phyloP scores from a whole-genome alignment of 371 early-diverging fungal species.

The Lichtheimia ramosa region DNA sequence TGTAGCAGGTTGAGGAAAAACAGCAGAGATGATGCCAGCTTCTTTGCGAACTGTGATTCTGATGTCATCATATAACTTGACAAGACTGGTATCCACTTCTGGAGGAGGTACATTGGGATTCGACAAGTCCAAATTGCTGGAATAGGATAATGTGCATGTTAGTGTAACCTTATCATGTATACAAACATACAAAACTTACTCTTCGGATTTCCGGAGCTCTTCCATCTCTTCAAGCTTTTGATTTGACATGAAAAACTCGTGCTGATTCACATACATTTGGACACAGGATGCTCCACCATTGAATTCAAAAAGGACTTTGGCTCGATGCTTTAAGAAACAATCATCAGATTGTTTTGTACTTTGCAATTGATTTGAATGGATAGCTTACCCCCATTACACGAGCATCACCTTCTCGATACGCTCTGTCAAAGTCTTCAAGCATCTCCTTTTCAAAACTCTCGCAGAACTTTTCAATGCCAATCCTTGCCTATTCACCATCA shows the following conservation, averaged over 20 bases:
- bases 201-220: constrained; percentile 37
- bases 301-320: constrained; percentile 86
- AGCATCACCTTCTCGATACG: constrained; percentile 71
- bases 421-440: constrained; percentile 84
- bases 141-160: not conserved
- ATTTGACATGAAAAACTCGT: constrained; percentile 90
- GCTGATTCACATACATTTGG: constrained; percentile 94
- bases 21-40: constrained; percentile 84
- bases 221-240: constrained; percentile 68
- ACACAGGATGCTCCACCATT: constrained; percentile 95
- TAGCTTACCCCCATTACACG: constrained; percentile 63
- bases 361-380: not conserved
- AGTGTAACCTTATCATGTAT: not conserved
- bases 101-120: constrained; percentile 59
- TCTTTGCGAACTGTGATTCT: constrained; percentile 79
- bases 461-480: constrained; percentile 87
- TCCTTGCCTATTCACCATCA: constrained; percentile 52
- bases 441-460: constrained; percentile 90
- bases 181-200: constrained; percentile 27
- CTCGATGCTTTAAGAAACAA: constrained; percentile 62
- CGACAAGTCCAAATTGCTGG: constrained; percentile 35
- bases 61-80: constrained; percentile 82
- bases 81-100: constrained; percentile 75
- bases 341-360: not conserved
- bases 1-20: constrained; percentile 90